Evolutionary conservation across 1,284 basidiomycete species (phyloP).

Genomic region (Peniophora sp.): DNA sequence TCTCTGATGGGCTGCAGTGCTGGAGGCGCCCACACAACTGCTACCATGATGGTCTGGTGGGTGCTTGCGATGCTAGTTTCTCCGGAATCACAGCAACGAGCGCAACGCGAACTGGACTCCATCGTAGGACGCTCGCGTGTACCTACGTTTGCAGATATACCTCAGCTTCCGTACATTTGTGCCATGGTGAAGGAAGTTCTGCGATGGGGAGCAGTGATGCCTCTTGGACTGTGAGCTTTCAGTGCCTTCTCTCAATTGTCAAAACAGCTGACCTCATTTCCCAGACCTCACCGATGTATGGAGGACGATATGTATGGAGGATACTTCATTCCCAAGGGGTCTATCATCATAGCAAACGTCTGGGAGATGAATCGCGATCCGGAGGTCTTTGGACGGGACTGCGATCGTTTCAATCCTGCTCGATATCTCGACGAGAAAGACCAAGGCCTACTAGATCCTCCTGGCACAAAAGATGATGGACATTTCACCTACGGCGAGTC

Average conservation of each 20-base stretch:
- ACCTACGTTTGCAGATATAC: slow-evolving; percentile 22
- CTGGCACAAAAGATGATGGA: slow-evolving; percentile 5
- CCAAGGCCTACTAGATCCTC: slow-evolving; percentile 4
- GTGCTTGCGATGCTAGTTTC: slow-evolving; percentile 22
- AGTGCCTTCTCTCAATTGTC: slow-evolving; percentile 13
- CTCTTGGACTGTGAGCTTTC: slow-evolving; percentile 15
- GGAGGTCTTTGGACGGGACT: slow-evolving; percentile 9
- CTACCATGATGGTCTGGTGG: slow-evolving; percentile 14
- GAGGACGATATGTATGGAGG: slow-evolving; percentile 18
- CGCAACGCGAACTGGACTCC: slow-evolving; percentile 22
- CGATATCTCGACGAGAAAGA: slow-evolving; percentile 10
- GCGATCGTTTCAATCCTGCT: slow-evolving; percentile 9
- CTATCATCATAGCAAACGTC: slow-evolving; percentile 14
- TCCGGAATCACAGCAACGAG: slow-evolving; percentile 19
- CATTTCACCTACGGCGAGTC: slow-evolving; percentile 6
- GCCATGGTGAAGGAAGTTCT: slow-evolving; percentile 23
- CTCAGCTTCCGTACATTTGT: slow-evolving; percentile 20
- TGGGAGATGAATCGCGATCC: slow-evolving; percentile 9
- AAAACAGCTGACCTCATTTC: slow-evolving; percentile 14
- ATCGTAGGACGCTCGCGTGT: slow-evolving; percentile 22
- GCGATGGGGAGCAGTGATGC: slow-evolving; percentile 19
- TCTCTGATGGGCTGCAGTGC: slow-evolving; percentile 1
- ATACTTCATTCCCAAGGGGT: slow-evolving; percentile 18
- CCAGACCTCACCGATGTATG: slow-evolving; percentile 12
- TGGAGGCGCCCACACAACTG: slow-evolving; percentile 14